These are phyloP conservation scores for Pyrenophora seminiperda DNA, from an alignment of 2,329 filamentous ascomycete species.

Conservation along the genomic window DNA sequence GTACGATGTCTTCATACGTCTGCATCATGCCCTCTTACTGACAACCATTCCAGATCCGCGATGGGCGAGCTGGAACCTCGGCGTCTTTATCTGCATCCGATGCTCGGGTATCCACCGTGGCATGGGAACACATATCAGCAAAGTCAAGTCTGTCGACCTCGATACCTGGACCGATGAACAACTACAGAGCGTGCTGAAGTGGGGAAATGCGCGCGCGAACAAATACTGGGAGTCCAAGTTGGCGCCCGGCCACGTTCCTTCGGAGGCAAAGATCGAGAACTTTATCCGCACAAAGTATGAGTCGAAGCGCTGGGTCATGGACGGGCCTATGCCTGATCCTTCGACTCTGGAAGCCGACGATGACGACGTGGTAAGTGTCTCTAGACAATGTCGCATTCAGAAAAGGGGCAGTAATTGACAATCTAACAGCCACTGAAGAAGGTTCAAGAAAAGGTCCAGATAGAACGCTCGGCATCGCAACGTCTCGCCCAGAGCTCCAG, in stretches of 20 bases:
- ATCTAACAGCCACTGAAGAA: slow-evolving; percentile 63
- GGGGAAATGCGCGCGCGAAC: slow-evolving; percentile 96
- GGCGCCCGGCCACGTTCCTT: slow-evolving; percentile 86
- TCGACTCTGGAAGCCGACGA: slow-evolving; percentile 79
- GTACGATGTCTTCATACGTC: slow-evolving; percentile 56
- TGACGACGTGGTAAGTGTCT: slow-evolving; percentile 73
- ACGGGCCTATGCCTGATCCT: slow-evolving; percentile 93
- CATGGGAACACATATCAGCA: slow-evolving; percentile 98
- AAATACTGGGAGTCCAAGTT: slow-evolving; percentile 98
- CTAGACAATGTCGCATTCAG: slow-evolving; percentile 26
- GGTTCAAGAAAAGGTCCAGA: slow-evolving; percentile 72
- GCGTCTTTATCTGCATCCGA: slow-evolving; percentile 95
- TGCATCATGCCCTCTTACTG: slow-evolving; percentile 28
- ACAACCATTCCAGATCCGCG: slow-evolving; percentile 72
- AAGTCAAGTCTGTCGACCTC: slow-evolving; percentile 96
- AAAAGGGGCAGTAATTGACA: slow-evolving; percentile 16
- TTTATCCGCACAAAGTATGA: slow-evolving; percentile 99
- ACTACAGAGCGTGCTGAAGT: slow-evolving; percentile 87
- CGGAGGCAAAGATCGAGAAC: slow-evolving; percentile 98
- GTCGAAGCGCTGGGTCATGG: slow-evolving; percentile 99
- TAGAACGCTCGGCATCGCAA: slow-evolving; percentile 64
- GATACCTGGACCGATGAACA: slow-evolving; percentile 99
- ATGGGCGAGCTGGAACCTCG: slow-evolving; percentile 99
- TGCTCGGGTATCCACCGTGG: slow-evolving; percentile 98
- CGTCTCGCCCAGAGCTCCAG: slow-evolving; percentile 49